Evolutionary conservation across 192 early-diverging fungal genomes (phyloP).

Genomic region (Lobosporangium transversale): DNA sequence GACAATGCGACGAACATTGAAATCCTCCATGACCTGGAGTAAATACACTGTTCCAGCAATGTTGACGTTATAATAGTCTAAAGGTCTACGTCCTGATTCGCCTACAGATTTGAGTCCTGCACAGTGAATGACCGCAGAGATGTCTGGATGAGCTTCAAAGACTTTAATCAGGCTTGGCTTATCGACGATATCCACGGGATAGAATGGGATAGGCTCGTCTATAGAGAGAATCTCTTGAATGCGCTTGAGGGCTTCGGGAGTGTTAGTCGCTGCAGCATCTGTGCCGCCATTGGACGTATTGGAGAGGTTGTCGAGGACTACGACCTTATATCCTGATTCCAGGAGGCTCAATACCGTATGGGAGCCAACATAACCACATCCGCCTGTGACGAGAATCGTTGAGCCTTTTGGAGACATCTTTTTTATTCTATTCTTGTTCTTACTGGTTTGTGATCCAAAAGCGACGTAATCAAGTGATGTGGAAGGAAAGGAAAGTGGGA

Average conservation of each 20-base stretch:
- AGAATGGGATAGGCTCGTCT: conserved; percentile 65
- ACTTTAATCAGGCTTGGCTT: conserved; percentile 69
- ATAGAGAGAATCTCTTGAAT: conserved; percentile 18
- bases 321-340: conserved; percentile 79
- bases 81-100: conserved; percentile 80
- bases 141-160: conserved; percentile 74
- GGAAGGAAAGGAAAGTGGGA: background rate
- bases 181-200: conserved; percentile 84
- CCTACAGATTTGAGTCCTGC: conserved; percentile 90
- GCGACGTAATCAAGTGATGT: background rate
- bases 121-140: conserved; percentile 85
- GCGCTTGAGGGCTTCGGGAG: conserved; percentile 32
- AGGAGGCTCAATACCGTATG: conserved; percentile 90
- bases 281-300: conserved; percentile 63
- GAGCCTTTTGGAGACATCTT: conserved; percentile 4
- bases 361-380: conserved; percentile 94
- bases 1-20: conserved; percentile 87
- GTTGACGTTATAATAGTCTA: conserved; percentile 95
- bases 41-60: conserved; percentile 88
- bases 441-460: too few relatives aligned
- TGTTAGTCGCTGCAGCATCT: background rate
- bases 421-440: too few relatives aligned
- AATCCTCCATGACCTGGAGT: conserved; percentile 84
- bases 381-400: conserved; percentile 72
- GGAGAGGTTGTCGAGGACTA: conserved; percentile 92